Base-by-base conservation (phyloP, 2,329 filamentous ascomycete species). In the Monosporascus sp. region DNA sequence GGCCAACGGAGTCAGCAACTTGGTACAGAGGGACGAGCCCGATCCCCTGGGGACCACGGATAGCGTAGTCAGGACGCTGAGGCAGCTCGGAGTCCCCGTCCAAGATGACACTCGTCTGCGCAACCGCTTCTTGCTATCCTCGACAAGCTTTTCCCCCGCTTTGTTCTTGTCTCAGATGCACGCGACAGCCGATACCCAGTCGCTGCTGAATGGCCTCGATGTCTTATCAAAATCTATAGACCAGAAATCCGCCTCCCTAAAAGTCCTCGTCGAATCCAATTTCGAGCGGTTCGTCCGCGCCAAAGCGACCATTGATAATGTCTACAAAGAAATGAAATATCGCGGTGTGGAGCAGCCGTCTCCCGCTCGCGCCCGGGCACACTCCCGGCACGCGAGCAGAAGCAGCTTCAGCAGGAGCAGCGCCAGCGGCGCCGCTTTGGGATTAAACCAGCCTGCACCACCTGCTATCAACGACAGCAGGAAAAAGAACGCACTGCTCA, bases 261-360 rank as follows among this genome's bases (percentile, higher is more conserved):
- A 99, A 69, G 89, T 96, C 11, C 80, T 99, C 18, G 94, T 99
- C 24, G 94, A 99, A 71, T 93, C 90, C 59, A 99, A 99, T 70
- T 99, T 99, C 68, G 95, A 99, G 72, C 88, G 93, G 60, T 99
- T 99, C 74, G 94, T 99, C 52, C 88, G 91, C 58, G 94, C 94
- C 44, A 99, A 99, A 71, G 90, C 93, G 18, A 97, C 93, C 7
- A 97, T 99, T 65, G 94, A 99, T 74, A 96, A 96, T 72, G 94
- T 99, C 50, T 99, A 99, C 73, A 95, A 87, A 57, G 94, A 99
- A 71, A 99, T 99, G 94, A 96, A 83, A 78, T 92, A 77, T 60
- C 78, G 81, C 47, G 84, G 84, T 11, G 74, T 69, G 22, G 83
- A 86, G 47, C 78, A 79, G 6, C 71, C 74, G 3, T 70, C 75